phyloP scores from a whole-genome alignment of 2,329 filamentous ascomycete genomes.

The Capronia coronata region DNA sequence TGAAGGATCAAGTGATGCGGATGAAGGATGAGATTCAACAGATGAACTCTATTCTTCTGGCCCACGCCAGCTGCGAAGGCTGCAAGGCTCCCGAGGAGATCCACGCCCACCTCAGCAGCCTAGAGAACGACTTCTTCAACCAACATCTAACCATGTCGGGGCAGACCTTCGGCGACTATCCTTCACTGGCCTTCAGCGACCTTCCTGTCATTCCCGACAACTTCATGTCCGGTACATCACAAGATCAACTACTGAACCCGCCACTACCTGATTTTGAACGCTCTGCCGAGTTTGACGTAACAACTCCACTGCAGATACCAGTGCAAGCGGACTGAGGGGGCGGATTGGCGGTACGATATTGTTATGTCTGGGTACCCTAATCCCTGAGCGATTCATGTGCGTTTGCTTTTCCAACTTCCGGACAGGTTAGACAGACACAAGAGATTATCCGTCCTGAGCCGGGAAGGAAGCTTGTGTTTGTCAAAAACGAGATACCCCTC shows the following conservation, averaged over 20 bases:
- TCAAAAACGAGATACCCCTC: slow-evolving; percentile 6
- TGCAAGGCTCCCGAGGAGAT: slow-evolving; percentile 28
- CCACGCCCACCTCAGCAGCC: slow-evolving; percentile 25
- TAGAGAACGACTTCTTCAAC: slow-evolving; percentile 25
- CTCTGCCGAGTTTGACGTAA: slow-evolving; percentile 25
- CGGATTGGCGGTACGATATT: not conserved
- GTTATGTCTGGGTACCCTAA: not conserved
- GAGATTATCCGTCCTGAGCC: not conserved
- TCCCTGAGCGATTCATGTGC: not conserved
- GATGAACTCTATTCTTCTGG: slow-evolving; percentile 26
- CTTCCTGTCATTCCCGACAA: slow-evolving; percentile 16
- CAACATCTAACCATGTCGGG: slow-evolving; percentile 18
- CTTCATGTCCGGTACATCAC: slow-evolving; percentile 17
- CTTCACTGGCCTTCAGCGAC: slow-evolving; percentile 14
- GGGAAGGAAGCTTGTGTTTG: not conserved
- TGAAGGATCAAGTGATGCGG: slow-evolving; percentile 29
- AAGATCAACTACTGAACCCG: slow-evolving; percentile 20
- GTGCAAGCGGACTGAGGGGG: slow-evolving; percentile 23
- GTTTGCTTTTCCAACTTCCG: not conserved
- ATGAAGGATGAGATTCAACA: slow-evolving; percentile 29
- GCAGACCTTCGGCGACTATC: slow-evolving; percentile 14
- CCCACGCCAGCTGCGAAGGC: slow-evolving; percentile 27
- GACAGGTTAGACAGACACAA: not conserved
- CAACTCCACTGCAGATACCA: slow-evolving; percentile 18
- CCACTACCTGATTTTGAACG: slow-evolving; percentile 27